Conservation (phyloP, 169 alveolate genomes). For the Hepatocystis sp. region DNA sequence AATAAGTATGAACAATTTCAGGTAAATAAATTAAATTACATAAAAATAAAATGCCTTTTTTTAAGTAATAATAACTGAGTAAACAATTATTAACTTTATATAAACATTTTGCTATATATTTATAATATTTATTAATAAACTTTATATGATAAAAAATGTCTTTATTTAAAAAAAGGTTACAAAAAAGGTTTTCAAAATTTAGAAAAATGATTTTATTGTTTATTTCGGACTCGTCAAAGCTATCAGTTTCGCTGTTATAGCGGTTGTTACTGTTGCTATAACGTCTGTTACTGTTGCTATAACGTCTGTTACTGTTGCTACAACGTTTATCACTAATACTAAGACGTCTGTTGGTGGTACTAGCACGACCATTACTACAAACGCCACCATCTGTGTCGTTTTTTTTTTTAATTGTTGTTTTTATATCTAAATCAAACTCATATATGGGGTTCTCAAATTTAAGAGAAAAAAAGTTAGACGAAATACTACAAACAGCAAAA, state of each 20-base stretch:
- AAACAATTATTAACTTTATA: slow-evolving; percentile 57
- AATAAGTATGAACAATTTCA: slow-evolving; percentile 23
- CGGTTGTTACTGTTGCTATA: too few relatives aligned
- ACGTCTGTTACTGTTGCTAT: too few relatives aligned
- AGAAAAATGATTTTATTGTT: slow-evolving; percentile 24
- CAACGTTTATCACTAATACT: too few relatives aligned
- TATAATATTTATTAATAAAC: slow-evolving; percentile 37
- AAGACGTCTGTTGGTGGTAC: too few relatives aligned
- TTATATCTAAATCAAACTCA: slow-evolving; percentile 39
- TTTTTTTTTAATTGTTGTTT: slow-evolving; percentile 21
- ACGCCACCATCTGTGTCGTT: slow-evolving; percentile 10
- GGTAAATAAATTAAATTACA: slow-evolving; percentile 49
- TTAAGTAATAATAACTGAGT: slow-evolving; percentile 64
- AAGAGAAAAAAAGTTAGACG: slow-evolving; percentile 57
- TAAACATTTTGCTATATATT: slow-evolving; percentile 28
- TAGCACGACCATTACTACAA: too few relatives aligned
- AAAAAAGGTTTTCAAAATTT: slow-evolving; percentile 27
- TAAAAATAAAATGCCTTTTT: slow-evolving; percentile 19
- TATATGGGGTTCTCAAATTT: slow-evolving; percentile 54
- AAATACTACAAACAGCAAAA: slow-evolving; percentile 34
- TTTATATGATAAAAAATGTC: slow-evolving; percentile 45
- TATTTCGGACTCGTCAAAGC: too few relatives aligned
- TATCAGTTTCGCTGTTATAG: too few relatives aligned
- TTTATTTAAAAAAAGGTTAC: slow-evolving; percentile 62
- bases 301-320: too few relatives aligned